A percentile compares a stretch with the other conserved stretches of the same genome.
phyloP scores from a whole-genome alignment of 2,329 filamentous ascomycete genomes.

The Botrytis sinoallii region DNA sequence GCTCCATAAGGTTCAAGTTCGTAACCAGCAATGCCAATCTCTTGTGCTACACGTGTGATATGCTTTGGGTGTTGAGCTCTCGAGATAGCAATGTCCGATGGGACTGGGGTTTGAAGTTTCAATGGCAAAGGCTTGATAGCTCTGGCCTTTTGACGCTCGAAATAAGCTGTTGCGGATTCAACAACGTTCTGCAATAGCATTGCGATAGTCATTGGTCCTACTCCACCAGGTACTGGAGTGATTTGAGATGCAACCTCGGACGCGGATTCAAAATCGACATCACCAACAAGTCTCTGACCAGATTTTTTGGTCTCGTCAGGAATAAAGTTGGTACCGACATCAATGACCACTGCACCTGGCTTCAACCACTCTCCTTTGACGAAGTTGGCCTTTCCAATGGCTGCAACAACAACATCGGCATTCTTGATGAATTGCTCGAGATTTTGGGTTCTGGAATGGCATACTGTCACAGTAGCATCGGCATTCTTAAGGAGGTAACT shows the following conservation, averaged over 20 bases:
- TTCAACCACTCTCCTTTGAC: slow-evolving; percentile 96
- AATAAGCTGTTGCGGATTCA: slow-evolving; percentile 76
- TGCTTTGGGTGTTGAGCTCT: slow-evolving; percentile 87
- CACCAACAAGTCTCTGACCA: slow-evolving; percentile 86
- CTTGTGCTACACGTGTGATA: slow-evolving; percentile 78
- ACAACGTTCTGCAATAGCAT: slow-evolving; percentile 98
- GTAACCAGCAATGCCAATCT: slow-evolving; percentile 81
- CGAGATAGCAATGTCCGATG: slow-evolving; percentile 94
- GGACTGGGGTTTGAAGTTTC: slow-evolving; percentile 74
- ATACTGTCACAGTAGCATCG: slow-evolving; percentile 93
- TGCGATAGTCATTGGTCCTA: slow-evolving; percentile 97
- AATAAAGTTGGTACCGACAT: slow-evolving; percentile 96
- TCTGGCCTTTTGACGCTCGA: slow-evolving; percentile 77
- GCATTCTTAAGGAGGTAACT: slow-evolving; percentile 94
- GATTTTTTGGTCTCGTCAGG: slow-evolving; percentile 87
- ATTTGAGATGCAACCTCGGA: slow-evolving; percentile 85
- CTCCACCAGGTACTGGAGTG: slow-evolving; percentile 93
- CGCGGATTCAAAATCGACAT: slow-evolving; percentile 88
- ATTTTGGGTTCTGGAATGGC: slow-evolving; percentile 82
- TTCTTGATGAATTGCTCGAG: slow-evolving; percentile 71
- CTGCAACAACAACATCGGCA: slow-evolving; percentile 87
- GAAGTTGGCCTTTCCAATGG: slow-evolving; percentile 82
- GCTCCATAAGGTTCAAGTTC: slow-evolving; percentile 94
- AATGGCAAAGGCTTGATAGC: slow-evolving; percentile 80
- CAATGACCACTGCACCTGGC: slow-evolving; percentile 90